A percentile compares a stretch with the other conserved stretches of the same genome.
Conservation (phyloP, 345 rosid genomes). For the Nephelium lappaceum region DNA sequence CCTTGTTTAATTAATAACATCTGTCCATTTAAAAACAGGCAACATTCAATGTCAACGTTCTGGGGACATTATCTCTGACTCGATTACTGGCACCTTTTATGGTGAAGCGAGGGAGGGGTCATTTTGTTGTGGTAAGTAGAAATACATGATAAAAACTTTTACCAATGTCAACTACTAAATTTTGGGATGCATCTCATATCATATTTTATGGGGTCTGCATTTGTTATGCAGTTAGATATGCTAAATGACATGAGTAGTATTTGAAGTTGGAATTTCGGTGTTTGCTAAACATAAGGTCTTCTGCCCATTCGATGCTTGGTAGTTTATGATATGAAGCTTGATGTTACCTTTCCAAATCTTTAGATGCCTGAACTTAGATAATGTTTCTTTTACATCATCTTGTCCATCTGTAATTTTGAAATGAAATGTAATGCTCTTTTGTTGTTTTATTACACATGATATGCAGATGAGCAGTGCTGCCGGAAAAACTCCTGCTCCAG, state of each 20-base stretch:
- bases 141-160: slow-evolving; percentile 8
- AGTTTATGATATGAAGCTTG: not conserved
- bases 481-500: slow-evolving; percentile 93
- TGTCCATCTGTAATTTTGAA: not conserved
- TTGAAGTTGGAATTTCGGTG: too few relatives aligned
- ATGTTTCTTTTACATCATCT: not conserved
- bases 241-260: not conserved
- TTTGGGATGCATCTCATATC: not conserved
- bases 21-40: slow-evolving; percentile 47
- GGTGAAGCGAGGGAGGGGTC: slow-evolving; percentile 84
- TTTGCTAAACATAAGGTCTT: not conserved
- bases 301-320: not conserved
- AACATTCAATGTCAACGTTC: slow-evolving; percentile 76
- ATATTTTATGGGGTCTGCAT: not conserved
- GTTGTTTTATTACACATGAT: slow-evolving; percentile 13
- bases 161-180: not conserved
- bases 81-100: slow-evolving; percentile 74
- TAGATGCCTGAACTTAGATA: slow-evolving; percentile 4
- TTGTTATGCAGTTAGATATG: not conserved
- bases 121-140: slow-evolving; percentile 92
- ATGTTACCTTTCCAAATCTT: not conserved
- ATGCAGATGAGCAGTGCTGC: slow-evolving; percentile 97
- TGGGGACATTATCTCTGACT: slow-evolving; percentile 88
- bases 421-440: not conserved
- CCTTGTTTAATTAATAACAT: slow-evolving; percentile 6